Conservation (phyloP, 129 eudicot genomes). For the Ambrosia artemisiifolia region DNA sequence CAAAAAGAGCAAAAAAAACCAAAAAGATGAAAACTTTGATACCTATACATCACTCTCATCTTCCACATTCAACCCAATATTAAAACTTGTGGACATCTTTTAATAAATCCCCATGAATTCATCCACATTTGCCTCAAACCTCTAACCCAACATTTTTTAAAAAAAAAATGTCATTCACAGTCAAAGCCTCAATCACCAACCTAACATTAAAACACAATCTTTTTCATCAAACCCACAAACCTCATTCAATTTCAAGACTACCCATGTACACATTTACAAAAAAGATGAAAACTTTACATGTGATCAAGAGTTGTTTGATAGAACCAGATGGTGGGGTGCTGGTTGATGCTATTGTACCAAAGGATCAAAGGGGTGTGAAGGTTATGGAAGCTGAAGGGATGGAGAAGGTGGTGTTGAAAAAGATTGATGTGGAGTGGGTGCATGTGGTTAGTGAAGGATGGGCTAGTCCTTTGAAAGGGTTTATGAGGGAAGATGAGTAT, state of each 20-base stretch:
- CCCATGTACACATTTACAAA: conserved; percentile 33
- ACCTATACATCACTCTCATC: too few species aligned
- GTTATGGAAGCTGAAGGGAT: conserved; percentile 57
- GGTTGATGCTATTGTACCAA: conserved; percentile 73
- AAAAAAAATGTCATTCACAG: too few species aligned
- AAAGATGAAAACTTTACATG: neutral
- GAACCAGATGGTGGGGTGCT: conserved; percentile 93
- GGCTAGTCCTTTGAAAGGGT: conserved; percentile 93
- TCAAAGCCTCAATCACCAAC: neutral
- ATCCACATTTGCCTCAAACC: too few species aligned
- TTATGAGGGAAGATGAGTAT: conserved; percentile 95
- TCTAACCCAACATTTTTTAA: too few species aligned
- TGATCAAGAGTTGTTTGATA: conserved; percentile 64
- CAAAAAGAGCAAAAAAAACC: too few species aligned
- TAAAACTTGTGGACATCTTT: too few species aligned
- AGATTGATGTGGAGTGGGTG: conserved; percentile 94
- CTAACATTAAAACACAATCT: conserved; percentile 26
- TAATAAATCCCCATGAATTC: too few species aligned
- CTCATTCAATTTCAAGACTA: neutral
- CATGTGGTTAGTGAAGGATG: conserved; percentile 96
- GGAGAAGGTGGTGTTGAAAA: conserved; percentile 57
- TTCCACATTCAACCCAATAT: too few species aligned
- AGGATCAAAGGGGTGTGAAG: conserved; percentile 49
- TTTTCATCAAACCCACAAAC: conserved; percentile 14
- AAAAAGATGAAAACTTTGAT: too few species aligned